These are phyloP conservation scores for Isabelozyma heimii DNA, from an alignment of 805 yeast species.

Conservation along the genomic window DNA sequence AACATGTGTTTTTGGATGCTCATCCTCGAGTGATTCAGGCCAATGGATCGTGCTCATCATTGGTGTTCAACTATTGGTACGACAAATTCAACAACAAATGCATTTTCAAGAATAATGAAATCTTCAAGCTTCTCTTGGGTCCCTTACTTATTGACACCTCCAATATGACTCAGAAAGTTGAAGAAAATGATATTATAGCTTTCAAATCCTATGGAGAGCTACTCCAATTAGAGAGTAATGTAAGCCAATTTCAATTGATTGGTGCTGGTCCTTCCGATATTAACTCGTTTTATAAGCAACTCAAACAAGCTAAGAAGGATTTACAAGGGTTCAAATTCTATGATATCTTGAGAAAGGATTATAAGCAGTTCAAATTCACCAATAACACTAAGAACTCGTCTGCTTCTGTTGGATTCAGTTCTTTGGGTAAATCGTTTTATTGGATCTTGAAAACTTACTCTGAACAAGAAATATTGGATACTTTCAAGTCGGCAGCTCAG, in stretches of 20 bases:
- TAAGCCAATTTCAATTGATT: not conserved
- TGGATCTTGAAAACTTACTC: conserved; percentile 44
- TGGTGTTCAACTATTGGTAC: conserved; percentile 66
- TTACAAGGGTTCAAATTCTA: conserved; percentile 54
- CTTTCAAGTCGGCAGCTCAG: conserved; percentile 17
- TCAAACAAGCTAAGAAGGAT: conserved; percentile 56
- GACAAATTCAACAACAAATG: conserved; percentile 13
- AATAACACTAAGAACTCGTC: conserved; percentile 19
- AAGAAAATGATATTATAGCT: conserved; percentile 52
- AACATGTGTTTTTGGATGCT: conserved; percentile 45
- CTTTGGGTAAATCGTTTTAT: conserved; percentile 61
- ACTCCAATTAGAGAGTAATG: conserved; percentile 3
- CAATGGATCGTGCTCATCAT: conserved; percentile 77
- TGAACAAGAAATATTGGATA: conserved; percentile 16
- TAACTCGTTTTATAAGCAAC: conserved; percentile 15
- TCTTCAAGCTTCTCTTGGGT: conserved; percentile 51
- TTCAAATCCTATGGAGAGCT: conserved; percentile 33
- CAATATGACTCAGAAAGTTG: conserved; percentile 63
- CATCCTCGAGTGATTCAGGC: conserved; percentile 59
- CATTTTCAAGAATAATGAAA: conserved; percentile 22
- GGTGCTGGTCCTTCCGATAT: conserved; percentile 1
- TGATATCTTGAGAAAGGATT: conserved; percentile 79
- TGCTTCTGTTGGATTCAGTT: conserved; percentile 66
- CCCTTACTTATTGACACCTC: conserved; percentile 79
- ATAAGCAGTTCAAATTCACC: conserved; percentile 60